Evolutionary conservation across 257 asterid species (phyloP), one percentile per base, ranked within the genome.

Genomic region (Solanum neorickii): DNA sequence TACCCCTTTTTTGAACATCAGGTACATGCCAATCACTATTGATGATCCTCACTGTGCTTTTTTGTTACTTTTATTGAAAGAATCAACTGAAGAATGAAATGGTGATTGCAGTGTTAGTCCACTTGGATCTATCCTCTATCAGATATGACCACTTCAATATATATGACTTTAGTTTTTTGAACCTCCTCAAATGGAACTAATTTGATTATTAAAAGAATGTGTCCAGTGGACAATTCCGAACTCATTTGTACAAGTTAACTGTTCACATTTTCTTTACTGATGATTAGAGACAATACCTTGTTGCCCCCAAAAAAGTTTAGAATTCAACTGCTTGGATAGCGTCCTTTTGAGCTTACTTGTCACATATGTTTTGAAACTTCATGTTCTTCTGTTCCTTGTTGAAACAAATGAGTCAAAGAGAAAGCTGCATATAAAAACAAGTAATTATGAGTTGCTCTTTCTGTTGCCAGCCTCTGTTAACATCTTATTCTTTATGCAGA

Each of bases 1-100:
- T 94, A 95, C 89, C 95, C 95, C 41, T 95, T 95, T 76, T 95
- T 94, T 60, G 98, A 94, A 93, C 98, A 94, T 73, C 95, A 94
- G 98, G 98, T 95, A 82, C 87, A 37, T 33, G 65, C 42, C 29
- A 25, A 49, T 82, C 52, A 56, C 60, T 20, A 37, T n/a, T 52
- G 37, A 33, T 2, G 60, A 31, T 47, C 82, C 46, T 41, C 73
- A 60, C 27, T 41, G 3, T 35, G 47, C 72, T 15, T 5, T 46
- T 23, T 2, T 44, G 37, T 77, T 29, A 5, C 62, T 44, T 44
- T 77, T 77, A 25, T 77, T 77, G 84, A 44, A 77, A 44, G 65
- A 77, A 44, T 15, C 65, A 44, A 25, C 65, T 44, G 65, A 44
- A 25, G 15, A 76, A 76, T 76, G 83, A 41, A 76, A 23, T 76